Evolutionary conservation across 495 filamentous ascomycete species (phyloP), one percentile per base, ranked within the genome.

Genomic region (Pyrenula aspistea): DNA sequence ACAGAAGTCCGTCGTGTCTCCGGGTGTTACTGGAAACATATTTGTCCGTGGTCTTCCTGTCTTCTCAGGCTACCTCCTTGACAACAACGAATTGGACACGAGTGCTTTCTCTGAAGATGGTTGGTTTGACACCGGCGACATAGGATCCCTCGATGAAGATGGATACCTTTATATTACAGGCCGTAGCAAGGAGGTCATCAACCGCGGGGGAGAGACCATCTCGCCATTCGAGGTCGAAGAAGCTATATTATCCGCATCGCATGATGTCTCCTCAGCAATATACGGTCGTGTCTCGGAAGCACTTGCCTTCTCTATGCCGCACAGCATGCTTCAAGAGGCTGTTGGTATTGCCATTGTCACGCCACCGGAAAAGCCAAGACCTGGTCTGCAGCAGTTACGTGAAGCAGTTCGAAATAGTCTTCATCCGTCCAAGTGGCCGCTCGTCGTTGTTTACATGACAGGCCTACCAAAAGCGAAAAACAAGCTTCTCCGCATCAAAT

Each of bases 151-250:
- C 15, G 78, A 80, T 62, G 51, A 55, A 8, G 82, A 87, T 55
- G 81, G 83, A 19, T 87, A 85, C 53, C 62, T 87, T 1, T 74
- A 83, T 55, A 83, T 88, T 61, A 88, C 85, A 1, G 85, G 85
- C 10, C 73, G 85, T 20, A 87, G 85, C 65, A 89, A 89, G 73
- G 85, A 89, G 64, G 69, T 89, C 19, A 88, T 89, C 67, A 87
- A 88, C 67, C 85, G 86, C 62, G 86, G 84, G 47, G 86, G 86
- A 20, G 86, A 90, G 66, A 89, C 88, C 67, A 89, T 90, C 57
- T 82, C 77, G 51, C 88, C 88, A 0, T 86, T 91, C 49, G 88
- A 92, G 69, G 68, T 92, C 15, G 88, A 92, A 61, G 90, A 92
- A 53, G 79, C 85, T 3, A 61, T 91, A 2, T 71, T 84, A 12